Conservation (phyloP, 148 eudicot genomes). For the Vaccinium darrowii region DNA sequence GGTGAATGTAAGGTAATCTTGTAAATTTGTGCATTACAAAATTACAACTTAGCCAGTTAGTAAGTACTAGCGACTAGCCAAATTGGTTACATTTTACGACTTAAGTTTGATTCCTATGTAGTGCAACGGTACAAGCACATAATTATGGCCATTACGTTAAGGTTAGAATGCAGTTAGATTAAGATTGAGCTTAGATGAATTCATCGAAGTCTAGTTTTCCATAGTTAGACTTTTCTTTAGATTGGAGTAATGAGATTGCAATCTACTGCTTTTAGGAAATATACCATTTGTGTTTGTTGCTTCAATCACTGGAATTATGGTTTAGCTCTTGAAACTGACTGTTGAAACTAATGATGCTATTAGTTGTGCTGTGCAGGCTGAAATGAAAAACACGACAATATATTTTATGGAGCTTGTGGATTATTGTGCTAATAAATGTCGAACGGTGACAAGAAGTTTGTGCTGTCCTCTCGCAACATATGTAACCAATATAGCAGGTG, state of each 20-base stretch:
- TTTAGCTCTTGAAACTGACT: background rate
- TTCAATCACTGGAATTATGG: background rate
- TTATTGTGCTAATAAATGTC: conserved; percentile 63
- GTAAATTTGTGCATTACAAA: background rate
- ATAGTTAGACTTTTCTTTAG: background rate
- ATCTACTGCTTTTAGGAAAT: background rate
- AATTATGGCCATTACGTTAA: background rate
- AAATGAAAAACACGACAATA: conserved; percentile 22
- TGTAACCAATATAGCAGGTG: conserved; percentile 41
- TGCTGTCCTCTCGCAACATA: conserved; percentile 46
- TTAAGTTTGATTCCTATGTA: background rate
- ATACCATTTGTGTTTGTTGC: background rate
- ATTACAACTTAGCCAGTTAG: background rate
- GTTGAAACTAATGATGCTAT: background rate
- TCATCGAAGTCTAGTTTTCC: background rate
- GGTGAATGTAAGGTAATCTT: conserved; percentile 40
- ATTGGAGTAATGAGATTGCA: background rate
- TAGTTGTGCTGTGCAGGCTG: conserved; percentile 48
- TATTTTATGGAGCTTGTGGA: conserved; percentile 63
- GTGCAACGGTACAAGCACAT: background rate
- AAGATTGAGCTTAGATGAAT: background rate
- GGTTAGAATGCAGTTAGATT: background rate
- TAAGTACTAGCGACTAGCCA: background rate
- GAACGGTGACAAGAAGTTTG: conserved; percentile 30
- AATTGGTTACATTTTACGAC: background rate